A percentile compares a stretch with the other conserved stretches of the same genome.
Conservation (phyloP, 2,329 filamentous ascomycete species). For the Botrytis tulipae region DNA sequence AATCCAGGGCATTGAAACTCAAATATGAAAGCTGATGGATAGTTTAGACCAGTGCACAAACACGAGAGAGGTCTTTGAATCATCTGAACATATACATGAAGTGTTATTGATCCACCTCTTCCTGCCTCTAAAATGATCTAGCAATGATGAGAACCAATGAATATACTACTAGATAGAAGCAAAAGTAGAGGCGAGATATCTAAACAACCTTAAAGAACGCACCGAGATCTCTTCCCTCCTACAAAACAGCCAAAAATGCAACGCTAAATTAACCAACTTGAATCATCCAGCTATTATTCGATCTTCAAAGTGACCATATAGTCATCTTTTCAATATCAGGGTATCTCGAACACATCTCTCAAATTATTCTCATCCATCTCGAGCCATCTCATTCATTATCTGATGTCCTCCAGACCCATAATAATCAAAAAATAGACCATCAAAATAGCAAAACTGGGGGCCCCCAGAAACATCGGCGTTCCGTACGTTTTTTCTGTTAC, state of each 20-base stretch:
- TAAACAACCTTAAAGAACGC: background rate
- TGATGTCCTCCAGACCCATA: background rate
- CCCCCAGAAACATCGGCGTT: background rate
- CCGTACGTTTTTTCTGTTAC: background rate
- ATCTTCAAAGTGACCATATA: background rate
- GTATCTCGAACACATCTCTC: constrained; percentile 3
- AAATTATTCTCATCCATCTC: too few relatives aligned
- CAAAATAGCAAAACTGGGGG: background rate
- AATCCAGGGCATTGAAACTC: background rate
- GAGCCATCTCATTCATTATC: background rate
- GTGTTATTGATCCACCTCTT: background rate
- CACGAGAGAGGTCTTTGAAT: background rate
- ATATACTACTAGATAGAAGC: background rate
- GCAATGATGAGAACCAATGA: background rate
- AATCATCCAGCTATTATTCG: background rate
- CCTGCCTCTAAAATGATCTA: background rate
- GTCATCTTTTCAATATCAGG: constrained; percentile 11
- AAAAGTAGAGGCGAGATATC: background rate
- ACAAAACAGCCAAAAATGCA: background rate
- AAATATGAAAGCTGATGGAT: background rate
- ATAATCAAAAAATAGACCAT: background rate
- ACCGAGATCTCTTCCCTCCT: background rate
- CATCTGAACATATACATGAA: background rate
- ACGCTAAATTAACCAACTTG: background rate
- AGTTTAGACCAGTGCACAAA: background rate